Evolutionary conservation across 179 eudicot species (phyloP).

Genomic region (Heliamphora pulchella): DNA sequence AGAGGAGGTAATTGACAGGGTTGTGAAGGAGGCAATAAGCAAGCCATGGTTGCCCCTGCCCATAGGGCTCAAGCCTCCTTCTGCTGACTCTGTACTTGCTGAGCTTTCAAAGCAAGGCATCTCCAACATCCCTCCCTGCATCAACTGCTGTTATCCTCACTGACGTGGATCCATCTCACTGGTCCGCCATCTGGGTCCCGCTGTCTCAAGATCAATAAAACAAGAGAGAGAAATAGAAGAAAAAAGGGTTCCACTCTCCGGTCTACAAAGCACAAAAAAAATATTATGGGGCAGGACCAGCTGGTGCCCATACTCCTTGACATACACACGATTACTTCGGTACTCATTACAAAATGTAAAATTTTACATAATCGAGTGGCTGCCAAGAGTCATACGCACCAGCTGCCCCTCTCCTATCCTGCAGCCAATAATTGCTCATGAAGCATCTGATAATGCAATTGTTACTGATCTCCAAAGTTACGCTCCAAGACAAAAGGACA

Average conservation of each 20-base stretch:
- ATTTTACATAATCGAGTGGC: no score
- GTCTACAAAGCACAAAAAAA: no score
- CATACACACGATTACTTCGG: no score
- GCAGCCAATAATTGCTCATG: not conserved
- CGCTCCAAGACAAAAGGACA: slow-evolving; percentile 10
- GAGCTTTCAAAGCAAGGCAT: slow-evolving; percentile 75
- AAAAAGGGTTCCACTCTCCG: not conserved
- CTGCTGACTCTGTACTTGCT: slow-evolving; percentile 56
- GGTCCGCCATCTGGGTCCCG: slow-evolving; percentile 5
- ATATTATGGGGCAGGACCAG: no score
- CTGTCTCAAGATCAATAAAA: not conserved
- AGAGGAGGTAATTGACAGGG: slow-evolving; percentile 67
- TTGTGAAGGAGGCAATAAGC: slow-evolving; percentile 75
- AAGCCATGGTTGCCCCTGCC: slow-evolving; percentile 87
- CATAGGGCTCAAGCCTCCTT: slow-evolving; percentile 75
- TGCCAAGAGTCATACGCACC: no score
- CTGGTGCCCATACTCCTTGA: no score
- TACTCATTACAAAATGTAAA: no score
- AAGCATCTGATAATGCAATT: not conserved
- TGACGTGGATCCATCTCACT: slow-evolving; percentile 16
- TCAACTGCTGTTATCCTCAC: slow-evolving; percentile 26
- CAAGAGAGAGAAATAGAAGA: not conserved
- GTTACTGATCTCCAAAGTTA: not conserved
- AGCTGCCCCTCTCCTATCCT: no score
- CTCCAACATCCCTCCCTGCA: slow-evolving; percentile 41